phyloP scores from a whole-genome alignment of 352 stramenopile species.

The Globisporangium cylindrosporum region DNA sequence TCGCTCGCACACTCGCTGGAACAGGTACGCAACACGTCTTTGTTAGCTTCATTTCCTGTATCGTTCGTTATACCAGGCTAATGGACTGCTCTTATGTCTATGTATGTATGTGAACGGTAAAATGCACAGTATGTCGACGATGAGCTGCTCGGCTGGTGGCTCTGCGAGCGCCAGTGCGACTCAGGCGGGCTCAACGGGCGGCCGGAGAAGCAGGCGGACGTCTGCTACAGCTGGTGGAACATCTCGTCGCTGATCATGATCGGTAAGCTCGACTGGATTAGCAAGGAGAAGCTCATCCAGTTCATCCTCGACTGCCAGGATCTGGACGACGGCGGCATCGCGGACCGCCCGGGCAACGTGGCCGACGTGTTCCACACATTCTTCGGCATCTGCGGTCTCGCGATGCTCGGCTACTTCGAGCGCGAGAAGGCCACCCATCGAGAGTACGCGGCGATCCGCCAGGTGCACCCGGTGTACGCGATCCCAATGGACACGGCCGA shows the following conservation, averaged over 20 bases:
- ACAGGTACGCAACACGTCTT: conserved; percentile 22
- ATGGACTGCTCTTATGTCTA: too few relatives aligned
- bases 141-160: conserved; percentile 95
- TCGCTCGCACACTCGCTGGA: conserved; percentile 78
- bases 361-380: conserved; percentile 99
- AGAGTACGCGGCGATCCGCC: conserved; percentile 67
- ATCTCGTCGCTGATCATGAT: conserved; percentile 96
- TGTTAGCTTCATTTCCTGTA: too few relatives aligned
- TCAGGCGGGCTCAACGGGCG: conserved; percentile 93
- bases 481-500: conserved; percentile 91
- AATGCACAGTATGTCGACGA: conserved; percentile 64
- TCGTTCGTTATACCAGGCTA: neutral
- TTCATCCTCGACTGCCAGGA: conserved; percentile 97
- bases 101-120: neutral
- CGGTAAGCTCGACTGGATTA: conserved; percentile 94
- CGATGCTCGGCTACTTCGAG: conserved; percentile 93
- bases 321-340: conserved; percentile 96
- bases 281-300: conserved; percentile 89
- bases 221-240: conserved; percentile 99
- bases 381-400: conserved; percentile 95
- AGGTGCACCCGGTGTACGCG: conserved; percentile 95
- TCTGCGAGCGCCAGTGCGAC: conserved; percentile 98
- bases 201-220: conserved; percentile 99
- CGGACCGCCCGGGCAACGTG: conserved; percentile 96
- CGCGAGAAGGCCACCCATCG: conserved; percentile 48